Base-by-base conservation (phyloP, 2,329 filamentous ascomycete genomes). In the Aureobasidium pullulans region DNA sequence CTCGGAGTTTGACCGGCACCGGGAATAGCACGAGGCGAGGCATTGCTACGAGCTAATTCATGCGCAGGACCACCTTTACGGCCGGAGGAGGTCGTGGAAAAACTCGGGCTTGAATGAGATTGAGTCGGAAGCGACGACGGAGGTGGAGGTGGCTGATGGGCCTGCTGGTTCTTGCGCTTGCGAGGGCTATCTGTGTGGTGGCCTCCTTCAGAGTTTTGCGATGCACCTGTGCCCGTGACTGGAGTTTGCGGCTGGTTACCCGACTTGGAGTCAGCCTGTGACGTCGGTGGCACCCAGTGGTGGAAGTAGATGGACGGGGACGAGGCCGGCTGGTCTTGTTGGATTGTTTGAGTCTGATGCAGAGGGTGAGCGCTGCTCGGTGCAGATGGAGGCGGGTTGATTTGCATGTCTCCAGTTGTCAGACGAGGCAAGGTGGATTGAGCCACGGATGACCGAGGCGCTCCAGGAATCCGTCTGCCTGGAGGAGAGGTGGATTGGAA, bases 221-320 rank as follows among this genome's bases (percentile, higher is more conserved):
- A 70, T 67, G 75, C 78, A 84, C 84, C 75, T 65, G 73, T 75
- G 63, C 75, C 73, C 84, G 87, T 85, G 76, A 88, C 86, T 68
- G 89, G 87, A 63, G 87, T 88, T 68, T 82, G 83, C 62, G 88
- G 87, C 70, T 88, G 85, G 67, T 84, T 84, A 60, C 31, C 39
- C 39, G 79, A 75, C 61, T 81, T 70, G 59, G 73, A 71, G 57
- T 77, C 80, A 64, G 79, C 77, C 72, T 88, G 81, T 63, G 84
- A 82, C 23, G 80, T 82, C 13, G 91, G 91, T 47, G 91, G 91
- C 61, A 93, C 88, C 90, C 91, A 96, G 70, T 96, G 90, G 69
- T 96, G 90, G 71, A 96, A 96, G 72, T 90, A 94, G 49, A 96
- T 88, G 23, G 86, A 88, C 0, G 87, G 85, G 42, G 88, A 89